These are phyloP conservation scores for Lasiosphaeriaceae sp. DNA, from an alignment of 495 filamentous ascomycete genomes.

Conservation along the genomic window DNA sequence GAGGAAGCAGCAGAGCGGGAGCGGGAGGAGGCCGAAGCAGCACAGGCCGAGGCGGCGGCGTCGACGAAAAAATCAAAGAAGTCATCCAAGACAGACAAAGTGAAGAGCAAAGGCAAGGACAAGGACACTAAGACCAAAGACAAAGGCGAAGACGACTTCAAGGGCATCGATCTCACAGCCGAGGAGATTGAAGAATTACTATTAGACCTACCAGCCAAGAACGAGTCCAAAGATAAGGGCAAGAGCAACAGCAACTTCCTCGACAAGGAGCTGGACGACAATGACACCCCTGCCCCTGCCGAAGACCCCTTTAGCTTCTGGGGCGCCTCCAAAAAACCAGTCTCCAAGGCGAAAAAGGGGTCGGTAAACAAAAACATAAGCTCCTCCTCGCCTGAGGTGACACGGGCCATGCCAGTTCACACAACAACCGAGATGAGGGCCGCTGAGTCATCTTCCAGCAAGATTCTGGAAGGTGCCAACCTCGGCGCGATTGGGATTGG, in stretches of 20 bases:
- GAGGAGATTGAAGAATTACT: constrained; percentile 36
- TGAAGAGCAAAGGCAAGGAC: constrained; percentile 15
- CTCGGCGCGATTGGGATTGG: constrained; percentile 12
- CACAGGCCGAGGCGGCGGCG: constrained; percentile 30
- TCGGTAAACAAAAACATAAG: constrained; percentile 2
- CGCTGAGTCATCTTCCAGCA: constrained; percentile 36
- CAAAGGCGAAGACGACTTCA: constrained; percentile 25
- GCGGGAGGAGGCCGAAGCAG: constrained; percentile 16
- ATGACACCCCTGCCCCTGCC: constrained; percentile 8
- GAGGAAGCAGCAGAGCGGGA: constrained; percentile 27
- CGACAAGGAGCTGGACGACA: background rate
- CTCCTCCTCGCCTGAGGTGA: constrained; percentile 2
- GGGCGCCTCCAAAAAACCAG: constrained; percentile 38
- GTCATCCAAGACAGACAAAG: constrained; percentile 17
- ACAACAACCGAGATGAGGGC: constrained; percentile 27
- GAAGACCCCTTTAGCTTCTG: constrained; percentile 45
- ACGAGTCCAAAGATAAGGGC: constrained; percentile 13
- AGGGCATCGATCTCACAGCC: constrained; percentile 36
- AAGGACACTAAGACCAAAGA: constrained; percentile 10
- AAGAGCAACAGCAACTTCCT: background rate
- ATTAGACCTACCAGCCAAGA: constrained; percentile 9
- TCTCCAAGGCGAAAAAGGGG: constrained; percentile 27
- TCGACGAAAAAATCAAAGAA: constrained; percentile 41
- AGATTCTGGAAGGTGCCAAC: constrained; percentile 33
- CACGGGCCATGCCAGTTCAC: constrained; percentile 11